Percentiles rank a stretch among this genome's conserved stretches.
Evolutionary conservation across 305 asterid genomes (phyloP).

Genomic region (Solanum chacoense): DNA sequence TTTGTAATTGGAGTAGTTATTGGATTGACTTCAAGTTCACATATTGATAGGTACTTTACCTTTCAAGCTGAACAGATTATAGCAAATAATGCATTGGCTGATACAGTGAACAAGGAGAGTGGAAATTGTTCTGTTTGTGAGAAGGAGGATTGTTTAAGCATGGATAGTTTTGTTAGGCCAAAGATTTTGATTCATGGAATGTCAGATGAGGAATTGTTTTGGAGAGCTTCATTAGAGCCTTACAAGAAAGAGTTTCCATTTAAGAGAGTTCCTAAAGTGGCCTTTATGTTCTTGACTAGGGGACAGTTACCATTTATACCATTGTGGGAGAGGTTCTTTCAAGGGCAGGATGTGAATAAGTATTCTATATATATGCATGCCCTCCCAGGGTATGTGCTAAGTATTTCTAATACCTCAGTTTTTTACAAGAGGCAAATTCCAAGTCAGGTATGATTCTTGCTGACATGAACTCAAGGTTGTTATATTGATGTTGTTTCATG

Average conservation of each 20-base stretch:
- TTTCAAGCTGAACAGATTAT: slow-evolving; percentile 35
- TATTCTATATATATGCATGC: slow-evolving; percentile 77
- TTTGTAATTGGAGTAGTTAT: slow-evolving; percentile 78
- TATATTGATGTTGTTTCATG: slow-evolving; percentile 4
- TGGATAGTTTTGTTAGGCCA: slow-evolving; percentile 42
- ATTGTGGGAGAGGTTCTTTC: slow-evolving; percentile 89
- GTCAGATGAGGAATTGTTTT: slow-evolving; percentile 74
- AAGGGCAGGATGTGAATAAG: slow-evolving; percentile 48
- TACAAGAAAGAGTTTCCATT: slow-evolving; percentile 63
- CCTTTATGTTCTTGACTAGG: slow-evolving; percentile 83
- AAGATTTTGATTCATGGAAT: slow-evolving; percentile 46
- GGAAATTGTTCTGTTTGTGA: slow-evolving; percentile 25
- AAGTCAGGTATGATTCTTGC: slow-evolving; percentile 56
- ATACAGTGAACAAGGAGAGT: slow-evolving; percentile 5
- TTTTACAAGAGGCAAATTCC: slow-evolving; percentile 72
- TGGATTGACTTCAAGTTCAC: slow-evolving; percentile 79
- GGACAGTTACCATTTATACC: slow-evolving; percentile 83
- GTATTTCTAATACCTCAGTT: slow-evolving; percentile 51
- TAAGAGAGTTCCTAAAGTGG: slow-evolving; percentile 65
- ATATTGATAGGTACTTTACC: slow-evolving; percentile 51
- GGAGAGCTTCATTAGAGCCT: slow-evolving; percentile 95
- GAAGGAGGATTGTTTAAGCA: slow-evolving; percentile 42
- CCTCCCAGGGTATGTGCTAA: slow-evolving; percentile 51
- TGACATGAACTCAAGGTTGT: background rate
- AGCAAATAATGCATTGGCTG: slow-evolving; percentile 20